These are phyloP conservation scores for Dioszegia aurantiaca DNA, from an alignment of 768 basidiomycete species.

Conservation along the genomic window DNA sequence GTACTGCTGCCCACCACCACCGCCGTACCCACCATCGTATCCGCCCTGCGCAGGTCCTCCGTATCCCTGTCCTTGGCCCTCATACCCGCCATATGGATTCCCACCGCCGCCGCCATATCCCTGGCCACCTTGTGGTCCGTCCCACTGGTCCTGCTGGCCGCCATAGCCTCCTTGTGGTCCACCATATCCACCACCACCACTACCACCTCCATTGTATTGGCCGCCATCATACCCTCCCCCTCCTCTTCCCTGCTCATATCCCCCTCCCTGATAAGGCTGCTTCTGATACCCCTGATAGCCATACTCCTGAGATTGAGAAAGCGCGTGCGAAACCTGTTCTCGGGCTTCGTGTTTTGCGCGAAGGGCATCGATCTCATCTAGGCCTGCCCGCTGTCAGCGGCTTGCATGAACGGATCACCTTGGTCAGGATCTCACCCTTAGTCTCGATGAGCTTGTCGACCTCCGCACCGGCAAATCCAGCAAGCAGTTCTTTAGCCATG, in stretches of 20 bases:
- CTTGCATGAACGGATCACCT: not conserved
- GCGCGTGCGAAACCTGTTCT: constrained; percentile 20
- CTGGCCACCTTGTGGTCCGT: not conserved
- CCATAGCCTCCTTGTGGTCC: not conserved
- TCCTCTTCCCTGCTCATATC: not conserved
- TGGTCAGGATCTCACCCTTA: constrained; percentile 22
- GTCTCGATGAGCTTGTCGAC: constrained; percentile 51
- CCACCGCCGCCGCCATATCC: not conserved
- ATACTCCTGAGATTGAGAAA: constrained; percentile 9
- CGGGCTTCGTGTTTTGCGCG: constrained; percentile 21
- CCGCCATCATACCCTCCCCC: constrained; percentile 1
- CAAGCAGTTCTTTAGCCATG: constrained; percentile 48
- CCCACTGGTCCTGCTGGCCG: constrained; percentile 13
- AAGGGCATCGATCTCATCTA: constrained; percentile 20
- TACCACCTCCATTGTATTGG: constrained; percentile 12
- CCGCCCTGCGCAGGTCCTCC: constrained; percentile 15
- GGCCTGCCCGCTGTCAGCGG: not conserved
- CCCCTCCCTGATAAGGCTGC: constrained; percentile 3
- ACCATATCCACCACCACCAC: not conserved
- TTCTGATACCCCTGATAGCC: constrained; percentile 8
- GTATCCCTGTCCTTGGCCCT: constrained; percentile 6
- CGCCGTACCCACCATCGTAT: constrained; percentile 2
- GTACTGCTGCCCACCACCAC: not conserved
- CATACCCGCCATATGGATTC: constrained; percentile 7
- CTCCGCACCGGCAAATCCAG: constrained; percentile 49